Percentiles rank a stretch among this genome's conserved stretches.
Conservation (phyloP, 129 eudicot species). For the Flaveria linearis region DNA sequence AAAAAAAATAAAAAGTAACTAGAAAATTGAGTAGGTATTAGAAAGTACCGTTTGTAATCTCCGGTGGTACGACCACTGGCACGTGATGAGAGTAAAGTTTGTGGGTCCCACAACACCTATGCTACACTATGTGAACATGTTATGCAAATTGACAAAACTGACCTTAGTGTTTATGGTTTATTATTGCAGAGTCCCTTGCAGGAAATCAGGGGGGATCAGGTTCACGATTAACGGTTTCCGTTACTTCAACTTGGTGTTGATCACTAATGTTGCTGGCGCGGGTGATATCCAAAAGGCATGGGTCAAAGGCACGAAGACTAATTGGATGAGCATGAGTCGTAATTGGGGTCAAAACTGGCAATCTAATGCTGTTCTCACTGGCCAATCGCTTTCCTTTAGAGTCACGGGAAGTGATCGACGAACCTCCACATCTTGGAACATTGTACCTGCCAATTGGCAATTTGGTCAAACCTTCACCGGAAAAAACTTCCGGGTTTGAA, state of each 20-base stretch:
- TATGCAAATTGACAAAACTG: neutral
- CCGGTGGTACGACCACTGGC: slow-evolving; percentile 6
- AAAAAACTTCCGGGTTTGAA: slow-evolving; percentile 71
- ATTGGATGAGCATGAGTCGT: slow-evolving; percentile 80
- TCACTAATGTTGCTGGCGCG: slow-evolving; percentile 82
- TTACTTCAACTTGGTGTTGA: slow-evolving; percentile 78
- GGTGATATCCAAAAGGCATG: slow-evolving; percentile 63
- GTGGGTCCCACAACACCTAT: neutral
- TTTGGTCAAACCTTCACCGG: slow-evolving; percentile 83
- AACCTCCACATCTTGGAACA: slow-evolving; percentile 73
- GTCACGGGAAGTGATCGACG: slow-evolving; percentile 67
- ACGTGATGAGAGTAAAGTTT: slow-evolving; percentile 18
- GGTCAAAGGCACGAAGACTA: slow-evolving; percentile 64
- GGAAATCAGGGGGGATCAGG: slow-evolving; percentile 77
- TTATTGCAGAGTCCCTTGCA: slow-evolving; percentile 73
- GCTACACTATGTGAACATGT: neutral
- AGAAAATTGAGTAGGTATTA: slow-evolving; percentile 11
- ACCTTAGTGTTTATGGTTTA: slow-evolving; percentile 21
- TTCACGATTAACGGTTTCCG: slow-evolving; percentile 88
- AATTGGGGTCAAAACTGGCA: slow-evolving; percentile 97
- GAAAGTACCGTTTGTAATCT: slow-evolving; percentile 2
- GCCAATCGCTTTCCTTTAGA: slow-evolving; percentile 74
- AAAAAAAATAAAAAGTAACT: neutral
- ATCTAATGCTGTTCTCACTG: slow-evolving; percentile 56
- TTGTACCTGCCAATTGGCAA: slow-evolving; percentile 74